These are phyloP conservation scores for Phytophthora pinifolia DNA, from an alignment of 352 stramenopile genomes.

Conservation along the genomic window DNA sequence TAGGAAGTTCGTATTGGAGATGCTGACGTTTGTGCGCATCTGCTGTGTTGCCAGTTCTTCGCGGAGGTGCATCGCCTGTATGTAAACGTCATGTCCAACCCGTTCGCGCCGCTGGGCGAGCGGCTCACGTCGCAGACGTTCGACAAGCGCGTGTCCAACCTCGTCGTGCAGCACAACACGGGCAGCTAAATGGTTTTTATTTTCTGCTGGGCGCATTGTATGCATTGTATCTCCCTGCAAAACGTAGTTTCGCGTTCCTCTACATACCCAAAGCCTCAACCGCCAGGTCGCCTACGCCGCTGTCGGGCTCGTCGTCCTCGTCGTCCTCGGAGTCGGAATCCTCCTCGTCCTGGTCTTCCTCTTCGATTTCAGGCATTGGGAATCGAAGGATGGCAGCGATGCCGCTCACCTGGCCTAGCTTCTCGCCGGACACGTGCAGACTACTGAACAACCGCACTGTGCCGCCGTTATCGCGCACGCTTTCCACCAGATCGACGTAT, in stretches of 20 bases:
- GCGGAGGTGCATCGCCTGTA: constrained; percentile 84
- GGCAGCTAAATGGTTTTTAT: constrained; percentile 23
- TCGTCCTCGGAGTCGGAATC: constrained; percentile 44
- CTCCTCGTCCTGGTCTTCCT: constrained; percentile 80
- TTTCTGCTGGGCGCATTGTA: constrained; percentile 12
- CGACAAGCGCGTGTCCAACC: constrained; percentile 75
- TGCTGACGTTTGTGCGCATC: constrained; percentile 1
- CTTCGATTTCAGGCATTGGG: constrained; percentile 95
- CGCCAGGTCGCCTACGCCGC: constrained; percentile 64
- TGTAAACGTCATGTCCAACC: constrained; percentile 87
- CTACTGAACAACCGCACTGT: constrained; percentile 94
- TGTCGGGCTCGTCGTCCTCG: constrained; percentile 42
- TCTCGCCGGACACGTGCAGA: constrained; percentile 95
- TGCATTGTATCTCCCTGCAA: constrained; percentile 8
- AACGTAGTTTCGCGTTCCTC: not conserved
- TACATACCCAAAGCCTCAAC: constrained; percentile 67
- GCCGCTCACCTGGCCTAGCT: constrained; percentile 94
- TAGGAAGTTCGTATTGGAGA: not conserved
- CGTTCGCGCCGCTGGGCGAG: constrained; percentile 80
- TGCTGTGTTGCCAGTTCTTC: constrained; percentile 59
- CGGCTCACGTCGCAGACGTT: constrained; percentile 79
- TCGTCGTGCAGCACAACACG: constrained; percentile 76
- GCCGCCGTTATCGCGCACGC: constrained; percentile 89
- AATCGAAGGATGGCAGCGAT: constrained; percentile 96
- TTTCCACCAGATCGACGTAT: constrained; percentile 95